phyloP scores from a whole-genome alignment of 352 stramenopile genomes.

The Globisporangium lucens region DNA sequence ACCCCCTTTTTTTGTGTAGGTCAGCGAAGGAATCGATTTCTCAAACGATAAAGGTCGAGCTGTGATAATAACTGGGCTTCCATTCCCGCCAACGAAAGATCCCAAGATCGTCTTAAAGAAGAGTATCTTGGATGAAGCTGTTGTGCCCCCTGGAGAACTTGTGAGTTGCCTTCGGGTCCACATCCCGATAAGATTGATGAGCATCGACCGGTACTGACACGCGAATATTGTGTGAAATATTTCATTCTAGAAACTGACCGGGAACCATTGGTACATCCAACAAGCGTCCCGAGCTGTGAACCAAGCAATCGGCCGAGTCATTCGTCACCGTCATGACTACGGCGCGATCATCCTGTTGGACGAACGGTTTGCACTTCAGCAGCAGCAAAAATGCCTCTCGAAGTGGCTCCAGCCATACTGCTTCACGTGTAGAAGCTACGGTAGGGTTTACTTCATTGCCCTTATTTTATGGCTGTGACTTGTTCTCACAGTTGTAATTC shows the following conservation, averaged over 20 bases:
- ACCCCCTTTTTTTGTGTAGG: slow-evolving; percentile 32
- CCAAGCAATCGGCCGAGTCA: slow-evolving; percentile 98
- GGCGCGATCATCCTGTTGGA: slow-evolving; percentile 98
- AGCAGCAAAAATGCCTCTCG: slow-evolving; percentile 91
- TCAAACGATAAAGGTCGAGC: slow-evolving; percentile 95
- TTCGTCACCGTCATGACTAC: slow-evolving; percentile 98
- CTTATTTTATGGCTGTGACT: background rate
- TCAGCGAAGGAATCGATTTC: slow-evolving; percentile 99
- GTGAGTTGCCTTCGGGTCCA: slow-evolving; percentile 24
- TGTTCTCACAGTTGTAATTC: background rate
- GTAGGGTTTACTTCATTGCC: slow-evolving; percentile 19
- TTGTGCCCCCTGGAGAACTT: slow-evolving; percentile 55
- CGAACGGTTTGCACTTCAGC: slow-evolving; percentile 91
- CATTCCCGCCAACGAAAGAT: slow-evolving; percentile 97
- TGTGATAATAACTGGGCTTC: slow-evolving; percentile 99
- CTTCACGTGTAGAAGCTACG: slow-evolving; percentile 59
- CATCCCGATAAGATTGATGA: background rate
- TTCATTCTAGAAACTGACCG: slow-evolving; percentile 76
- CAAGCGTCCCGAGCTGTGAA: slow-evolving; percentile 98
- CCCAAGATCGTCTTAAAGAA: slow-evolving; percentile 98
- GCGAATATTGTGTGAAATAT: background rate
- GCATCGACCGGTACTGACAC: background rate
- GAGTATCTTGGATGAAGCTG: slow-evolving; percentile 91
- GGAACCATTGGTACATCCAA: slow-evolving; percentile 98
- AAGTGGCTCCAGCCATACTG: slow-evolving; percentile 94